Evolutionary conservation across 208 protist species (phyloP), one percentile per base, ranked within the genome.

Genomic region (Lotmaria passim): DNA sequence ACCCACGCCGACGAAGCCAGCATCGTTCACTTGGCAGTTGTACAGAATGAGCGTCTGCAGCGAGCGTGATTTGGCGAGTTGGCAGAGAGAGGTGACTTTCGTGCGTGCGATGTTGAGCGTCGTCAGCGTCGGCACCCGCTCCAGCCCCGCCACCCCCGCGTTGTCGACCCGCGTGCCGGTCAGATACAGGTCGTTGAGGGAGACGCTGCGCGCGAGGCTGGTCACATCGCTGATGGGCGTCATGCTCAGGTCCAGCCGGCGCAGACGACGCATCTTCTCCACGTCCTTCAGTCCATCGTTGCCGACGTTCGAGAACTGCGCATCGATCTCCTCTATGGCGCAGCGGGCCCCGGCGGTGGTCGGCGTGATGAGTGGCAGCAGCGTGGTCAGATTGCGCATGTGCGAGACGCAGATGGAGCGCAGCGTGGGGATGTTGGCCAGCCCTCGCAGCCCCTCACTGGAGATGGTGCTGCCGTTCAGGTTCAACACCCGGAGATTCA

Each of bases 321-420:
- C 87, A 59, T 93, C 79, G 53, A 93, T 86, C 39, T 86, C 78
- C 53, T 81, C 78, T 4, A 93, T 73, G 4, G 50, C 64, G 50
- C 79, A 81, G n/a, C 46, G 60, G 26, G 44, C 21, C 24, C 43
- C 69, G n/a, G 21, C 24, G 58, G 39, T 52, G 24, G 82, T 81
- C 19, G 71, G 67, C 46, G 83, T 70, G 60, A 87, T 75, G 48
- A 87, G 79, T 11, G 82, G 82, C 33, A 65, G 41, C 14, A 84
- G 68, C 19, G 82, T 73, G 4, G 75, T 81, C 67, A 87, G 41
- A 47, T 57, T 48, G 38, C 76, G 70, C 82, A 87, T 85, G 75
- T 82, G 75, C 6, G 78, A 82, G 24, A 87, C 78, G 44, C 76
- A 79, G 62, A 87, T 47, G 30, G 61, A 74, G 36, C 79, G 44